These are phyloP conservation scores for Aspergillus tubingensis DNA, from an alignment of 2,329 filamentous ascomycete genomes.

Conservation along the genomic window DNA sequence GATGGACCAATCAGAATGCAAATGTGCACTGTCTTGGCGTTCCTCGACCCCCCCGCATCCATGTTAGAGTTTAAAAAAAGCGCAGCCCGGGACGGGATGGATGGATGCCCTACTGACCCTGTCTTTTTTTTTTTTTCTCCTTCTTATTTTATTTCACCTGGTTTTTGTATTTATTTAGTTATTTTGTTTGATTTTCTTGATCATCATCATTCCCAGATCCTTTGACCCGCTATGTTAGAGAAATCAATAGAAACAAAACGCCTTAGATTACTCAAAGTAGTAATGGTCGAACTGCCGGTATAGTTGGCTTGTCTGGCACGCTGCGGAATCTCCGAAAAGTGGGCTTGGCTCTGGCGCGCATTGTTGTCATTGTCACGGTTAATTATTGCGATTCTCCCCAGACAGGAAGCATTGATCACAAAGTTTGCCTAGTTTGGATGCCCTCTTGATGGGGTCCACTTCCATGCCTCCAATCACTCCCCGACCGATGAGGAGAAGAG, in stretches of 20 bases:
- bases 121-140: not conserved
- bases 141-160: not conserved
- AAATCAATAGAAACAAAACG: no score
- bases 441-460: conserved; percentile 17
- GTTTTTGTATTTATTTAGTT: no score
- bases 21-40: conserved; percentile 4
- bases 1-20: not conserved
- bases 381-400: conserved; percentile 1
- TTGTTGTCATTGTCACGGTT: not conserved
- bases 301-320: not conserved
- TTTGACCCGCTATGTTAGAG: no score
- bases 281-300: not conserved
- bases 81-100: not conserved
- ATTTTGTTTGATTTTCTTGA: not conserved
- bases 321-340: no score
- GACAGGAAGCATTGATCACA: conserved; percentile 8
- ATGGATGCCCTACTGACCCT: conserved; percentile 2
- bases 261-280: no score
- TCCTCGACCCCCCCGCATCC: conserved; percentile 4
- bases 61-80: conserved; percentile 5
- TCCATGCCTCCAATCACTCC: not conserved
- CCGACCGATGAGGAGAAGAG: not conserved
- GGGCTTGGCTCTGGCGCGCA: not conserved
- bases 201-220: not conserved
- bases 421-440: conserved; percentile 22